Evolutionary conservation across 1,284 basidiomycete species (phyloP).

Genomic region (Cryptococcus neoformans): DNA sequence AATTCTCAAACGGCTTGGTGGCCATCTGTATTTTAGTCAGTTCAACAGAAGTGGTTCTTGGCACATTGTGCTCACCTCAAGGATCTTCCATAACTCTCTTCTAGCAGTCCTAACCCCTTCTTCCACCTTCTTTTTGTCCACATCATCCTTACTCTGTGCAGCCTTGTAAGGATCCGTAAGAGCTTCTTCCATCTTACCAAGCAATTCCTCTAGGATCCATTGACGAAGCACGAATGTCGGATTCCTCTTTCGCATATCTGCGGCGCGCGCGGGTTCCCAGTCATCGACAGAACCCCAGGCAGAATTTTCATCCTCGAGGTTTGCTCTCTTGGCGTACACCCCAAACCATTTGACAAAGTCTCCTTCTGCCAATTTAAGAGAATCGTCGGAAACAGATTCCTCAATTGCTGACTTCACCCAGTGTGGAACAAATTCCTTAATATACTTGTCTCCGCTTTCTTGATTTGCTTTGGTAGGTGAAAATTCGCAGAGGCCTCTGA

Average conservation of each 20-base stretch:
- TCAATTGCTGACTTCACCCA: slow-evolving; percentile 53
- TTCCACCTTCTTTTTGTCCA: slow-evolving; percentile 11
- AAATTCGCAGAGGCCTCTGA: slow-evolving; percentile 68
- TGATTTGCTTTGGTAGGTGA: slow-evolving; percentile 48
- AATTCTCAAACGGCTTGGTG: no score
- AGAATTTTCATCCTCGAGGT: slow-evolving; percentile 49
- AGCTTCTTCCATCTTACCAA: slow-evolving; percentile 66
- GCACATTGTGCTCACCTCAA: slow-evolving; percentile 20
- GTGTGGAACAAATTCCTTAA: slow-evolving; percentile 54
- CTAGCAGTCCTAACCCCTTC: slow-evolving; percentile 24
- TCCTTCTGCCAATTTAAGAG: slow-evolving; percentile 37
- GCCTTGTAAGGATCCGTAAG: slow-evolving; percentile 53
- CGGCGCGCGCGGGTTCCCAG: slow-evolving; percentile 38
- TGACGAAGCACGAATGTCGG: slow-evolving; percentile 87
- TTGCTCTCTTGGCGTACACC: slow-evolving; percentile 62
- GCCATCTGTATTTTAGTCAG: no score
- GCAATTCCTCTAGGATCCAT: slow-evolving; percentile 90
- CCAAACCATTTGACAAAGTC: slow-evolving; percentile 68
- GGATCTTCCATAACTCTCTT: slow-evolving; percentile 20
- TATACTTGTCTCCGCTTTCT: slow-evolving; percentile 21
- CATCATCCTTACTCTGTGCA: background rate
- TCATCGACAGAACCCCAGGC: slow-evolving; percentile 30
- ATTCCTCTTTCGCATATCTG: slow-evolving; percentile 56
- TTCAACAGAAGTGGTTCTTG: no score
- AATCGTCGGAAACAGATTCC: slow-evolving; percentile 53